Base-by-base conservation (phyloP, 2,329 filamentous ascomycete genomes). In the Zarea fungicola region DNA sequence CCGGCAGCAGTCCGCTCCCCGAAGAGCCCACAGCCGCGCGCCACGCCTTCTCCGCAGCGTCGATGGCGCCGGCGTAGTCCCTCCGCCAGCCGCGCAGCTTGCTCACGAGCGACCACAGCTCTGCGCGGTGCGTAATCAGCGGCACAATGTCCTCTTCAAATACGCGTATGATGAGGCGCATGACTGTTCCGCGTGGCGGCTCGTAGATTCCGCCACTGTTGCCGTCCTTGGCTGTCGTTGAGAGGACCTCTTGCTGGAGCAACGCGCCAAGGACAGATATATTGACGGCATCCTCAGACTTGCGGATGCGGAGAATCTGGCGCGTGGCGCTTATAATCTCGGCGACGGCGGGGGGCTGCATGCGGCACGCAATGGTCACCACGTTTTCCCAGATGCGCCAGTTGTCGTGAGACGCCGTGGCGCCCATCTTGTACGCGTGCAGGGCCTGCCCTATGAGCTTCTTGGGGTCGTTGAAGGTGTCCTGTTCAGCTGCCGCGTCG, bases 371-470 rank as follows among this genome's bases (percentile, higher is more conserved):
- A 19, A 97, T 84, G 0, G 90, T 93, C 50, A 99, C 80, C 14
- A 97, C 85, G 60, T 99, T 99, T 63, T 95, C 89, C 92, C 92
- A 97, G 65, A 99, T 96, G 57, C 89, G 84, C 78, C 86, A 88
- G 69, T 92, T 92, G 58, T 90, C 84, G 65, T 89, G 80, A 43
- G 95, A 89, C 21, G 96, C 79, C 5, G 80, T 78, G 1, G 91
- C 89, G 9, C 91, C 93, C 54, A 87, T 85, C 63, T 95, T 93
- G 66, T 95, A 89, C 0, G 93, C 92, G 6, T 80, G 74, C 1
- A 99, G 78, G 0, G 93, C 84, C 62, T 95, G 89, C 1, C 77
- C 72, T 2, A 90, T 77, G 46, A 88, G 74, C 41, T 76, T 76
- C 29, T 81, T 74, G 0, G 82, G 80, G 54, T 84, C 78, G 25